Percentiles rank a stretch among this genome's conserved stretches.
Conservation (phyloP, 2,329 filamentous ascomycete species). For the Neonectria magnoliae region DNA sequence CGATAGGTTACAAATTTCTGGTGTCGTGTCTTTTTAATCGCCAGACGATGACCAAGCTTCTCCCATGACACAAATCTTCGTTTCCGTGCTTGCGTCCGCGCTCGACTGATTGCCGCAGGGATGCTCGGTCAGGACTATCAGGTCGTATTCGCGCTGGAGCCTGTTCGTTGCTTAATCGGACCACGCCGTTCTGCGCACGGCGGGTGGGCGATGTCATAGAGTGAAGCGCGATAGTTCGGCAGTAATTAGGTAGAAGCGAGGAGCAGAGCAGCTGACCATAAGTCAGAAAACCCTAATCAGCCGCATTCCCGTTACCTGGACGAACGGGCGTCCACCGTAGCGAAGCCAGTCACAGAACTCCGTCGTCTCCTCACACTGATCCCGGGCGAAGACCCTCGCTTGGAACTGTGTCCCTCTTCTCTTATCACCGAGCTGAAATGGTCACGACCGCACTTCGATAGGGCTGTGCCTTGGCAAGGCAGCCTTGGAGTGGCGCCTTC, state of each 20-base stretch:
- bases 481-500: background rate
- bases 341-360: background rate
- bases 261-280: background rate
- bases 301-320: too few relatives aligned
- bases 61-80: constrained; percentile 5
- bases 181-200: too few relatives aligned
- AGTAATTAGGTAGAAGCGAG: background rate
- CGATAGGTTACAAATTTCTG: background rate
- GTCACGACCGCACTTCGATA: background rate
- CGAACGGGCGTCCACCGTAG: too few relatives aligned
- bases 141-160: too few relatives aligned
- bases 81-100: background rate
- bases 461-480: background rate
- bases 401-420: too few relatives aligned
- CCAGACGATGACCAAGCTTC: constrained; percentile 26
- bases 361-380: background rate
- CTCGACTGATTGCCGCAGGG: too few relatives aligned
- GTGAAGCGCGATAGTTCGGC: background rate
- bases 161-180: too few relatives aligned
- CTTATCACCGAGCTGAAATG: background rate
- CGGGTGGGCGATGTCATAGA: too few relatives aligned
- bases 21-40: background rate
- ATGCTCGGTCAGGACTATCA: too few relatives aligned
- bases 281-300: too few relatives aligned
- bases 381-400: background rate